These are phyloP conservation scores for Hypoxylon fragiforme DNA, from an alignment of 495 filamentous ascomycete species.

Conservation along the genomic window DNA sequence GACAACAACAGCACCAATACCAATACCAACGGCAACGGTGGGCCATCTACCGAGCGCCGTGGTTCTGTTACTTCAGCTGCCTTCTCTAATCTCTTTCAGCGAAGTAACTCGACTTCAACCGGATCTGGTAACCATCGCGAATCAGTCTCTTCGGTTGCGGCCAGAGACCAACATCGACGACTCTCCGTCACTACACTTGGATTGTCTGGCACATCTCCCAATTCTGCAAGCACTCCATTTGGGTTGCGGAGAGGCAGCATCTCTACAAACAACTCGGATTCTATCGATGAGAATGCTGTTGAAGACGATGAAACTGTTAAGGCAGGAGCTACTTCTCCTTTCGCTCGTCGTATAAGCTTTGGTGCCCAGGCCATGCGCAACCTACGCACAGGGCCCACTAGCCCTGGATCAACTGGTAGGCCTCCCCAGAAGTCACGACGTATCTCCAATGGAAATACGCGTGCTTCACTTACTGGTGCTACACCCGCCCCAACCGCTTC, in stretches of 20 bases:
- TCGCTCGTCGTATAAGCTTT: conserved; percentile 86
- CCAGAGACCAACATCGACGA: conserved; percentile 75
- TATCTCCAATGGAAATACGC: conserved; percentile 27
- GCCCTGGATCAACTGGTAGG: conserved; percentile 58
- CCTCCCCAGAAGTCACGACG: conserved; percentile 30
- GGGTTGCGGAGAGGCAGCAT: conserved; percentile 73
- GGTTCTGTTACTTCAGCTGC: conserved; percentile 58
- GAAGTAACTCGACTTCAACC: conserved; percentile 50
- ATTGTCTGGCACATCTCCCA: conserved; percentile 75
- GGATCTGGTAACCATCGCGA: conserved; percentile 55
- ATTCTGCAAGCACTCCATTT: conserved; percentile 58
- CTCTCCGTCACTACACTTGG: conserved; percentile 87
- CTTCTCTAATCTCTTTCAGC: conserved; percentile 58
- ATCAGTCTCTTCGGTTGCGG: conserved; percentile 67
- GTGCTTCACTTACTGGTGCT: conserved; percentile 22
- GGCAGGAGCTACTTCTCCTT: conserved; percentile 68
- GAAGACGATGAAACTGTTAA: conserved; percentile 72
- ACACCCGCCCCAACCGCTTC: conserved; percentile 27
- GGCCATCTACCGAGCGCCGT: conserved; percentile 52
- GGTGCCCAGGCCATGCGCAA: conserved; percentile 79
- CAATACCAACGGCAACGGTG: too few species aligned
- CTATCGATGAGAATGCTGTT: conserved; percentile 81
- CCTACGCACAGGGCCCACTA: conserved; percentile 44
- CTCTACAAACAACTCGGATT: conserved; percentile 71
- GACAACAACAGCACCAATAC: conserved; percentile 38